A percentile compares a stretch with the other conserved stretches of the same genome.
These are phyloP conservation scores for Chaetomiaceae sp. DNA, from an alignment of 2,329 filamentous ascomycete species.

Conservation along the genomic window DNA sequence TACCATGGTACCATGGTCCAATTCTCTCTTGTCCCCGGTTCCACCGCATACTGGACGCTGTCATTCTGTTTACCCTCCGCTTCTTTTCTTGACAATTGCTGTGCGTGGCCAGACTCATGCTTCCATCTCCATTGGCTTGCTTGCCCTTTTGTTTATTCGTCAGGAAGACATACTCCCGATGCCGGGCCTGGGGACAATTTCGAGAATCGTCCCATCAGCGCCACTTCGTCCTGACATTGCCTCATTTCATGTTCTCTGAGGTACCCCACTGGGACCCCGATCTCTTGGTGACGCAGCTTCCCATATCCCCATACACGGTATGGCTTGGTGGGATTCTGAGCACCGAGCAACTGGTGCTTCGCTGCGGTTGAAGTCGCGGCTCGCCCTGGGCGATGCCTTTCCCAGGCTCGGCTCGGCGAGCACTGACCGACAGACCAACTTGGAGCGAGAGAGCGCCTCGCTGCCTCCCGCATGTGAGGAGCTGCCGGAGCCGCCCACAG, in stretches of 20 bases:
- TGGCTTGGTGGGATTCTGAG: slow-evolving; percentile 24
- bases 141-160: not conserved
- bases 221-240: not conserved
- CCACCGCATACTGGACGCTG: not conserved
- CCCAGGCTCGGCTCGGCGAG: slow-evolving; percentile 13
- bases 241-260: slow-evolving; percentile 5
- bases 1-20: no score
- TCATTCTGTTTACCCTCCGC: slow-evolving; percentile 3
- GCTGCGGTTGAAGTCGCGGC: slow-evolving; percentile 11
- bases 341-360: slow-evolving; percentile 11
- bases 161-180: no score
- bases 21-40: not conserved
- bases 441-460: slow-evolving; percentile 19
- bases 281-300: slow-evolving; percentile 3
- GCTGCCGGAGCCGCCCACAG: slow-evolving; percentile 4
- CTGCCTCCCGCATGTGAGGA: slow-evolving; percentile 23
- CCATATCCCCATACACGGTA: slow-evolving; percentile 2
- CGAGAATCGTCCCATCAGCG: slow-evolving; percentile 4
- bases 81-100: not conserved
- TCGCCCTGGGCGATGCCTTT: slow-evolving; percentile 20
- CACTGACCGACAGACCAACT: slow-evolving; percentile 11
- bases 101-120: not conserved
- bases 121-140: slow-evolving; percentile 1
- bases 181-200: not conserved
- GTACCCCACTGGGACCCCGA: not conserved